A percentile compares a stretch with the other conserved stretches of the same genome.
Conservation (phyloP, 306 rosid species). For the Prunus padus region DNA sequence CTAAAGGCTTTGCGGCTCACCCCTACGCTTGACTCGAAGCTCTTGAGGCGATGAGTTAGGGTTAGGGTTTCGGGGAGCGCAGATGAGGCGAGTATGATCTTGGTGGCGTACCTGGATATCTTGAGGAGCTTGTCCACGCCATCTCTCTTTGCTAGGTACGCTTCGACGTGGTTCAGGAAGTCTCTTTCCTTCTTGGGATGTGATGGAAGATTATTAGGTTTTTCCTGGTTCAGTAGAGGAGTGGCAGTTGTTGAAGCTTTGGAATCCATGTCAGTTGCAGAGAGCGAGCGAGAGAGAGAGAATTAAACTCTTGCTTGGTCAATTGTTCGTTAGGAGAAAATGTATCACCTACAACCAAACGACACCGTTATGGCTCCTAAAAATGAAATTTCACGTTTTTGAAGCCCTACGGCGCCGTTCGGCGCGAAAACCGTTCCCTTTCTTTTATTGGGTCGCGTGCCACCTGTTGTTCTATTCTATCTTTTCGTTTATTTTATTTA, state of each 20-base stretch:
- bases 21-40: constrained; percentile 88
- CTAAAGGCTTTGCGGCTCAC: constrained; percentile 88
- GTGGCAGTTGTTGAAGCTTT: constrained; percentile 25
- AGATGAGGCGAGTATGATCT: constrained; percentile 67
- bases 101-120: constrained; percentile 72
- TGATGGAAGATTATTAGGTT: not conserved
- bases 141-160: constrained; percentile 81
- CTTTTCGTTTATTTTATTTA: too few relatives aligned
- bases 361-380: too few relatives aligned
- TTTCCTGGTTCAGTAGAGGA: constrained; percentile 21
- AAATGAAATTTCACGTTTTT: too few relatives aligned
- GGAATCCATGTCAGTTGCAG: constrained; percentile 43
- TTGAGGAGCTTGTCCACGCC: constrained; percentile 97
- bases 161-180: constrained; percentile 63
- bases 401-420: too few relatives aligned
- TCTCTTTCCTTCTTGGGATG: constrained; percentile 43
- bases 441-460: not conserved
- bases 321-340: not conserved
- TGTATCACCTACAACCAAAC: too few relatives aligned
- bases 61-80: constrained; percentile 43
- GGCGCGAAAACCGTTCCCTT: not conserved
- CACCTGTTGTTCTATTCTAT: too few relatives aligned
- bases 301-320: not conserved
- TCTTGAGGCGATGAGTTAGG: constrained; percentile 54
- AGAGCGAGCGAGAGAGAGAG: not conserved